Base-by-base conservation (phyloP, 2,329 filamentous ascomycete genomes). In the Aspergillus awamori region DNA sequence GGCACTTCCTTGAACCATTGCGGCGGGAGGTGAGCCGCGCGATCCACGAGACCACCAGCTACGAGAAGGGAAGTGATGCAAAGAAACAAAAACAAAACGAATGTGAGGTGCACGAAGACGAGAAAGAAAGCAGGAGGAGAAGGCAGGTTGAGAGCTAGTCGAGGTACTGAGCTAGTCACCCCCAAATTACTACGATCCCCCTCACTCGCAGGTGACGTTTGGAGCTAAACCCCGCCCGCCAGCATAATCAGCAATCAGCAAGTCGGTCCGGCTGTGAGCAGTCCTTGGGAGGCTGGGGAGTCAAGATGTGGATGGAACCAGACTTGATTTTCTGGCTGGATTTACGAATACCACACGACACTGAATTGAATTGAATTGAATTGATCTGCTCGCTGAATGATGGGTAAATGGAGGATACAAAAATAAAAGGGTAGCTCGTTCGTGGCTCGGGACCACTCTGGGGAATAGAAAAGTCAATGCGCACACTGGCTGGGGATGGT, bases 1-100 rank as follows among this genome's bases (percentile, higher is more conserved):
- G 77, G 87, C 85, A 74, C 85, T 84, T 63, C 77, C 75, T 55
- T 65, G 65, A 65, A 72, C 74, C 81, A 82, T 83, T 59, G 58
- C 65, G 66, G 58, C n/a, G 11, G 30, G 26, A 30, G 53, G 39
- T 26, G 20, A 26, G 39, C 53, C 53, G 53, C 53, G 39, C 53
- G 41, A 24, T 33, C 39, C 41, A 41, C 24, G 17, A 47, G 15
- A 45, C 20, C 39, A 47, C 39, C 53, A 56, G 39, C 39, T 47
- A 36, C 11, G 8, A 7, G 41, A 36, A 60, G 55, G 55, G 26
- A 54, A 59, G 51, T 55, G 59, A 60, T 38, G 26, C 15, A 45
- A 60, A 17, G 24, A 33, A 41, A 59, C 28, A 17, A 17, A 28
- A 58, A 43, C 22, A 58, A 58, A 43, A 53, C 24, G 33, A 48